Percentiles rank a stretch among this genome's conserved stretches.
phyloP scores from a whole-genome alignment of 2,329 filamentous ascomycete species.

The Cyphellophora attinorum region DNA sequence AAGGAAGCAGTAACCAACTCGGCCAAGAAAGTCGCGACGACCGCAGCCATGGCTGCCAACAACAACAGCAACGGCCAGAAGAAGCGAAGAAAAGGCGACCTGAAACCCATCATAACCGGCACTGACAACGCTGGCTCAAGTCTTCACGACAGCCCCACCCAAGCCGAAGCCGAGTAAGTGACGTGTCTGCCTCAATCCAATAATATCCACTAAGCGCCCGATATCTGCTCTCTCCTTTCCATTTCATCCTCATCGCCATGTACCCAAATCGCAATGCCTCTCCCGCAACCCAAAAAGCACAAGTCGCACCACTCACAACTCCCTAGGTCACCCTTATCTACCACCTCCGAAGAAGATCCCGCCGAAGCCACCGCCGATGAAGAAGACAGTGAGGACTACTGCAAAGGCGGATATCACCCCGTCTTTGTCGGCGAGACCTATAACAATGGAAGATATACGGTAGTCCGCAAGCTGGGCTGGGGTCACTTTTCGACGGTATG shows the following conservation, averaged over 20 bases:
- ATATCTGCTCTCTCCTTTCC: constrained; percentile 5
- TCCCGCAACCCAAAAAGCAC: constrained; percentile 32
- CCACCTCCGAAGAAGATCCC: constrained; percentile 64
- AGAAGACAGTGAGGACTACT: constrained; percentile 98
- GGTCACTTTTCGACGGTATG: constrained; percentile 98
- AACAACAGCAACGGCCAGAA: constrained; percentile 43
- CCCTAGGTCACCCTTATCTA: constrained; percentile 66
- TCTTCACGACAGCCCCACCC: constrained; percentile 26
- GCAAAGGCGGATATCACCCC: constrained; percentile 96
- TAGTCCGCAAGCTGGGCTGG: constrained; percentile 95
- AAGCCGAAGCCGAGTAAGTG: constrained; percentile 24
- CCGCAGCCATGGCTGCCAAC: constrained; percentile 36
- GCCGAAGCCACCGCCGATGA: constrained; percentile 93
- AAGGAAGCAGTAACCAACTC: constrained; percentile 58
- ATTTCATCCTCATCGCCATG: constrained; percentile 11
- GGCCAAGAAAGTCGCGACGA: constrained; percentile 52
- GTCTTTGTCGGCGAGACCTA: constrained; percentile 91
- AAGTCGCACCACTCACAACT: constrained; percentile 44
- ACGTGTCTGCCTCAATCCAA: constrained; percentile 1
- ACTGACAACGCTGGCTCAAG: constrained; percentile 36
- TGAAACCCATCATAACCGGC: constrained; percentile 58
- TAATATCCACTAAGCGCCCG: constrained; percentile 2
- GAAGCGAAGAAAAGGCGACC: constrained; percentile 56
- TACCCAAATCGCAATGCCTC: constrained; percentile 24
- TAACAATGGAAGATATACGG: constrained; percentile 93